Evolutionary conservation across 1,284 basidiomycete genomes (phyloP), one percentile per base, ranked within the genome.

Genomic region (Pseudozyma pruni): DNA sequence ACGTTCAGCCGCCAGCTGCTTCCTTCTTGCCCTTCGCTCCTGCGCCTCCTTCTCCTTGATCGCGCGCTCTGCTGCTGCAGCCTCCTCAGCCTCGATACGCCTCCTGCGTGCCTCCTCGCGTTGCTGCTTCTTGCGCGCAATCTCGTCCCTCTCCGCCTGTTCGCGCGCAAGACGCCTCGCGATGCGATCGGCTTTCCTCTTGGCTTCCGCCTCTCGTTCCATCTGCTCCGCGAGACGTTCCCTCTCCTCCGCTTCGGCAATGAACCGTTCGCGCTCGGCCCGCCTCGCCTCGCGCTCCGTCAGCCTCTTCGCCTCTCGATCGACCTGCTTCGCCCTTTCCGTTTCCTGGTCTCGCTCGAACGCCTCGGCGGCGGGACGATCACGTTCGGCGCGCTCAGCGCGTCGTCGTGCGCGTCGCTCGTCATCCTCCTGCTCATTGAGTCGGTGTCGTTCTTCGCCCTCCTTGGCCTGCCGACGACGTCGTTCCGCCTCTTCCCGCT

Each of bases 341-440:
- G 39, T 38, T 29, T 51, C 37, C 5, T 47, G 46, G 20, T 67
- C 57, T 3, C 42, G 41, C 38, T 59, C 46, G 37, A 40, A 29
- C 6, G 44, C 33, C n/a, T 45, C 51, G 19, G 49, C 57, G 2
- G 39, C 25, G 3, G 40, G 39, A n/a, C 61, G 53, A 1, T 70
- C 60, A 22, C 68, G 61, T 33, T 57, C 50, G 27, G 48, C 58
- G 6, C 49, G 61, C 34, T 57, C 50, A 22, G 44, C 58, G 4
- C 49, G 55, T 17, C 25, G 44, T 7, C 55, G 25, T 11, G 52
- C 64, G 4, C 52, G 50, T 29, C 55, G 32, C 38, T 61, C 47
- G 42, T 66, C 61, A 7, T 71, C 68, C 14, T 60, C 37, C 1
- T 52, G 46, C 10, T 41, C 54, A 43, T 61, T 49, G n/a, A 67